Evolutionary conservation across 1,284 basidiomycete genomes (phyloP).

Genomic region (Coniferiporia sulphurascens): DNA sequence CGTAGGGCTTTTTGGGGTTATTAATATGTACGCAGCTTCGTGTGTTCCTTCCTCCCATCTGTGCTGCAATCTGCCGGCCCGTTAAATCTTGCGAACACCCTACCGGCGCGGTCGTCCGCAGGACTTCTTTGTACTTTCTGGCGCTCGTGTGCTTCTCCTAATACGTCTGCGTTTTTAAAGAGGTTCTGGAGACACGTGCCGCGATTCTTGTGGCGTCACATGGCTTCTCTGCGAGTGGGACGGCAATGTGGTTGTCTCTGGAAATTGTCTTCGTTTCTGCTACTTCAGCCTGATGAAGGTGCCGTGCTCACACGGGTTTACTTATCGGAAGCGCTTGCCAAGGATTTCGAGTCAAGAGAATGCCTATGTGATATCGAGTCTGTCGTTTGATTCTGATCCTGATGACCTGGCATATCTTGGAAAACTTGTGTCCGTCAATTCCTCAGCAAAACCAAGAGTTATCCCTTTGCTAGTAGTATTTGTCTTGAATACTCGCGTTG

Average conservation of each 20-base stretch:
- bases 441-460: too few species aligned
- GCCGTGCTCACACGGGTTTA: not conserved
- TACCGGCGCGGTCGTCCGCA: too few species aligned
- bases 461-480: too few species aligned
- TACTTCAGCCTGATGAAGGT: not conserved
- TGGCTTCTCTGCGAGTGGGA: not conserved
- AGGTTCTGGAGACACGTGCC: too few species aligned
- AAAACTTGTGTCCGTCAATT: too few species aligned
- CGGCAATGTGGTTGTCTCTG: not conserved
- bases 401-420: not conserved
- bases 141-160: too few species aligned
- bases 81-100: too few species aligned
- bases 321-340: not conserved
- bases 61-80: too few species aligned
- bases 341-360: not conserved
- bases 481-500: too few species aligned
- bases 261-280: not conserved
- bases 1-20: too few species aligned
- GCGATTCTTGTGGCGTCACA: not conserved
- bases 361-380: not conserved
- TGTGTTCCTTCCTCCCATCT: not conserved
- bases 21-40: not conserved
- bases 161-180: too few species aligned
- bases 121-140: too few species aligned
- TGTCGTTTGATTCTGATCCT: not conserved